These are phyloP conservation scores for Colletotrichum sp. DNA, from an alignment of 2,329 filamentous ascomycete genomes.

Conservation along the genomic window DNA sequence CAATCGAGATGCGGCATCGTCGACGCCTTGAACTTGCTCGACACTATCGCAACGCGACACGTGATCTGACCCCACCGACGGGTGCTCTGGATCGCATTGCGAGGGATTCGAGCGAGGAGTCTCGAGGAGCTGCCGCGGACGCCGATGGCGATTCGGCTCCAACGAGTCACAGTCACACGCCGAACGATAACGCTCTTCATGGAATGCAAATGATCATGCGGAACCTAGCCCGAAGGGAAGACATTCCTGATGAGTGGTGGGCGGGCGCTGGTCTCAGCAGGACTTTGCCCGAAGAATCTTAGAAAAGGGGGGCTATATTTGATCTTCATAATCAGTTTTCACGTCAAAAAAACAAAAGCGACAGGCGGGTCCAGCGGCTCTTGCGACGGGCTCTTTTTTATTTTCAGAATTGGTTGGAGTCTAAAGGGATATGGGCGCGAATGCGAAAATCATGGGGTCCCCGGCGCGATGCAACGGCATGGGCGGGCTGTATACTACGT, in stretches of 20 bases:
- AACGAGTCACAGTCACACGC: conserved; percentile 15
- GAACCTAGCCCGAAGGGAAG: conserved; percentile 70
- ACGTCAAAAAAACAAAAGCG: not conserved
- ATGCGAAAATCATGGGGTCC: not conserved
- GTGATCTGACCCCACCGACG: conserved; percentile 1
- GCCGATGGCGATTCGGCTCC: conserved; percentile 9
- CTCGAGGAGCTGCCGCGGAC: not conserved
- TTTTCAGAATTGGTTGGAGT: not conserved
- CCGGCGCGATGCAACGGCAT: not conserved
- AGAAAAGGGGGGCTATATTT: not conserved
- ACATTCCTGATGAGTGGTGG: conserved; percentile 87
- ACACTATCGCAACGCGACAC: conserved; percentile 3
- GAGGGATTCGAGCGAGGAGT: conserved; percentile 9
- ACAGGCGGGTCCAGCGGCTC: not conserved
- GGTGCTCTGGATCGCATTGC: conserved; percentile 2
- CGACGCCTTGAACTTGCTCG: conserved; percentile 12
- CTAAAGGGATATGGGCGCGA: not conserved
- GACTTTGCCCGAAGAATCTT: conserved; percentile 51
- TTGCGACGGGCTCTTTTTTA: not conserved
- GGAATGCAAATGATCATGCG: conserved; percentile 77
- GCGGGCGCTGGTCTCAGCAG: conserved; percentile 70
- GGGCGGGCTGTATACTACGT: conserved; percentile 9
- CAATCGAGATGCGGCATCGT: conserved; percentile 8
- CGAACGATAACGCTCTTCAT: conserved; percentile 47
- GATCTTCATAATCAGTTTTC: not conserved